These are phyloP conservation scores for Lanmaoa pseudosensibilis DNA, from an alignment of 768 basidiomycete species.

Conservation along the genomic window DNA sequence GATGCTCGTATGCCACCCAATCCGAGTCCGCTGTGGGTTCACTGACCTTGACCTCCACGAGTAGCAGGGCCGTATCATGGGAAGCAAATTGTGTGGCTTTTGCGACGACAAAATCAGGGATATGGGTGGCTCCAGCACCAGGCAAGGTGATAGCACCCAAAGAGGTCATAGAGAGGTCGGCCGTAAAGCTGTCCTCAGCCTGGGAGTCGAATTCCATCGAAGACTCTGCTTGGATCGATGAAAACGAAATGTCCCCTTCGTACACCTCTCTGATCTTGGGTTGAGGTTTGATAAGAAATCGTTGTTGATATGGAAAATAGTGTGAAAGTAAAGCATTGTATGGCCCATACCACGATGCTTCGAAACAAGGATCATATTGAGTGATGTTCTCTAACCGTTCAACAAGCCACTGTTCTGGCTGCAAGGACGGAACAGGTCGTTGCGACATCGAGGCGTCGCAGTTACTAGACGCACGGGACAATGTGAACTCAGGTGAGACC, in stretches of 20 bases:
- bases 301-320: conserved; percentile 1
- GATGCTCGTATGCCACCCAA: background rate
- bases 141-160: background rate
- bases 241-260: background rate
- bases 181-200: too few species aligned
- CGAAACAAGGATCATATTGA: background rate
- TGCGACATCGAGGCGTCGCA: too few species aligned
- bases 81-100: background rate
- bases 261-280: background rate
- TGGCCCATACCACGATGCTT: conserved; percentile 1
- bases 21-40: background rate
- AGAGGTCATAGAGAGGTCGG: background rate
- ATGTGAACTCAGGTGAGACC: too few species aligned
- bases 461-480: too few species aligned
- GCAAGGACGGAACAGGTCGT: background rate
- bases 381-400: background rate
- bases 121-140: background rate
- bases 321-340: conserved; percentile 1
- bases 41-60: background rate
- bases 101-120: background rate
- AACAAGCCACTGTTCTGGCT: background rate
- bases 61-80: background rate
- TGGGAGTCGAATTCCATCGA: background rate
- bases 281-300: conserved; percentile 3
- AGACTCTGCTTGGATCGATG: background rate